Percentiles rank a stretch among this genome's conserved stretches.
Evolutionary conservation across 225 moss, liverwort and hornwort species (phyloP).

Genomic region (Straminergon stramineum): DNA sequence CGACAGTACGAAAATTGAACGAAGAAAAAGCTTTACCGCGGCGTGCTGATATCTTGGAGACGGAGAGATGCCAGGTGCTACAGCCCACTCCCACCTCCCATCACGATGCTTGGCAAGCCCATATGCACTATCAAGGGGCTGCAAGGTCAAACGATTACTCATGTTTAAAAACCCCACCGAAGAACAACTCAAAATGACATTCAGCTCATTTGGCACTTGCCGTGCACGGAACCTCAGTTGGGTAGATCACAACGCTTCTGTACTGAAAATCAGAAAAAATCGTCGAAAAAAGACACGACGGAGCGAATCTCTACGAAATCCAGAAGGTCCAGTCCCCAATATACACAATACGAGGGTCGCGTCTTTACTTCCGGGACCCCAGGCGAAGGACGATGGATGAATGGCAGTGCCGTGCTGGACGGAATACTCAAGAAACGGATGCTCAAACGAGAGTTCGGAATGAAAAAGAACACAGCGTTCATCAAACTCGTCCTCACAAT

Average conservation of each 20-base stretch:
- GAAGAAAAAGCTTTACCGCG: conserved; percentile 31
- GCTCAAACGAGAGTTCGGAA: neutral
- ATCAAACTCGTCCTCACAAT: neutral
- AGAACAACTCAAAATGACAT: neutral
- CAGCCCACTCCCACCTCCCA: conserved; percentile 73
- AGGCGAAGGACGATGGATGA: neutral
- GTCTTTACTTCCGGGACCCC: no score
- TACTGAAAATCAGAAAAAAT: no score
- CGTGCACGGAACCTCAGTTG: neutral
- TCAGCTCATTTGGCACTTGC: neutral
- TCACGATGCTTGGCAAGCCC: conserved; percentile 70
- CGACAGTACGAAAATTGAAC: neutral
- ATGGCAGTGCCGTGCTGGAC: neutral
- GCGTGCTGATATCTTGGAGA: conserved; percentile 72
- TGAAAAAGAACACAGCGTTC: neutral
- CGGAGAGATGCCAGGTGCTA: conserved; percentile 68
- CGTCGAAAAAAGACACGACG: neutral
- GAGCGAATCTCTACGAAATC: no score
- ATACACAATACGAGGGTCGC: neutral
- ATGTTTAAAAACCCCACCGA: neutral
- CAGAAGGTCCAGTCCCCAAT: neutral
- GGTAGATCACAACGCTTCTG: no score
- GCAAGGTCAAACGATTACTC: neutral
- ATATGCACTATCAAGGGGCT: conserved; percentile 69
- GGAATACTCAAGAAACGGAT: no score